Conservation (phyloP, 1,284 basidiomycete species). For the Vanrija sp. region DNA sequence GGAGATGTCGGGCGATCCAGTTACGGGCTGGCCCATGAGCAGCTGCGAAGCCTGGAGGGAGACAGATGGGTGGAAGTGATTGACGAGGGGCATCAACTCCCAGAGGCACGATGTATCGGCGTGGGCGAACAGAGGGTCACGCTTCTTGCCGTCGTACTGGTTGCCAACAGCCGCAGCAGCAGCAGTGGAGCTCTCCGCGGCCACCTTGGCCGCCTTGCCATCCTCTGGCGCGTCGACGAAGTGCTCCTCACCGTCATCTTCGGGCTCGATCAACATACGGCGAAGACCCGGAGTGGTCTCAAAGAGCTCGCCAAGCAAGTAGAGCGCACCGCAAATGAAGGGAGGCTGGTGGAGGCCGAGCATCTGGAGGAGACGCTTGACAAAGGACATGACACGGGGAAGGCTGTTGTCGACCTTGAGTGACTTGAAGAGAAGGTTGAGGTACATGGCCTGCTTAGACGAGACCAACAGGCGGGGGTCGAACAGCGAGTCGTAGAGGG, state of each 20-base stretch:
- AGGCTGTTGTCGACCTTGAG: conserved; percentile 71
- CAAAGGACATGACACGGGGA: conserved; percentile 69
- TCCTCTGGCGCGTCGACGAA: conserved; percentile 50
- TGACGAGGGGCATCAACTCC: conserved; percentile 77
- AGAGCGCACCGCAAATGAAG: conserved; percentile 84
- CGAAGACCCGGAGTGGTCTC: conserved; percentile 67
- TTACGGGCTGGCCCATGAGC: conserved; percentile 61
- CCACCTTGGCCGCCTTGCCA: background rate
- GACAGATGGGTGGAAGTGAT: conserved; percentile 89
- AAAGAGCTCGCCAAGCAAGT: conserved; percentile 66
- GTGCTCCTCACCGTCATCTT: conserved; percentile 54
- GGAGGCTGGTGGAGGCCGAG: conserved; percentile 73
- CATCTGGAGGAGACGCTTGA: conserved; percentile 83
- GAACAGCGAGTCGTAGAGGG: conserved; percentile 82
- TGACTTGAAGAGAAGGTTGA: conserved; percentile 91
- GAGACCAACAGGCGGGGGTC: conserved; percentile 77
- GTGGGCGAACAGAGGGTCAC: conserved; percentile 84
- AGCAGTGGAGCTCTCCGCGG: conserved; percentile 9
- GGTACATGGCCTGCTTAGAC: conserved; percentile 95
- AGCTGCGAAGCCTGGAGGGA: conserved; percentile 82
- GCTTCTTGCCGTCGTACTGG: conserved; percentile 77
- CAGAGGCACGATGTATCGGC: conserved; percentile 79
- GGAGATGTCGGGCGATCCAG: conserved; percentile 80
- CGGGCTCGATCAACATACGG: conserved; percentile 58
- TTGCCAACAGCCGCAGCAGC: conserved; percentile 12